Evolutionary conservation across 1,284 basidiomycete genomes (phyloP).

Genomic region (Xerocomus cyaneibrunnescens): DNA sequence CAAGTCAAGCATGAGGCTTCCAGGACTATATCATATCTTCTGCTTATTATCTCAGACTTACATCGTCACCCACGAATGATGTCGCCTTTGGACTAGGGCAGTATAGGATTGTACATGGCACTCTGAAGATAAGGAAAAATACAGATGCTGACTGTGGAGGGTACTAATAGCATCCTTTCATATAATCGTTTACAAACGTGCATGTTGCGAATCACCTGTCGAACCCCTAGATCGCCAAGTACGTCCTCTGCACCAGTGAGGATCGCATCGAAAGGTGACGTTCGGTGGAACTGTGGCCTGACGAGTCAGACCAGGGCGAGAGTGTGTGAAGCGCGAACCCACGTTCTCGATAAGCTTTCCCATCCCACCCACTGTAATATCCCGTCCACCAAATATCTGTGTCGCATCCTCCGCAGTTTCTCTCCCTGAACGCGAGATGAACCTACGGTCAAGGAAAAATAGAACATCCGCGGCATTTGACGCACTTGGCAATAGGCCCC

Average conservation of each 20-base stretch:
- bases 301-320: background rate
- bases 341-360: conserved; percentile 64
- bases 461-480: conserved; percentile 8
- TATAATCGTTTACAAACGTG: conserved; percentile 40
- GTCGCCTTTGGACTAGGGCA: background rate
- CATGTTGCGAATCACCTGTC: conserved; percentile 69
- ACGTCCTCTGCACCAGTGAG: conserved; percentile 68
- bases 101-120: conserved; percentile 9
- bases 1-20: background rate
- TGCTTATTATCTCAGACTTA: conserved; percentile 8
- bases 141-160: background rate
- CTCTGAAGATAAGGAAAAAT: background rate
- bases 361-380: conserved; percentile 63
- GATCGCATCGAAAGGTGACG: conserved; percentile 44
- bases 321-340: conserved; percentile 17
- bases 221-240: conserved; percentile 61
- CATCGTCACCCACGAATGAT: background rate
- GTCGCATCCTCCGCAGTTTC: conserved; percentile 73
- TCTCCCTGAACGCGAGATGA: conserved; percentile 62
- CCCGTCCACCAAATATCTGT: conserved; percentile 63
- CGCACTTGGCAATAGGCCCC: conserved; percentile 71
- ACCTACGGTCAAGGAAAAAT: conserved; percentile 41
- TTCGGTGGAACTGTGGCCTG: conserved; percentile 38
- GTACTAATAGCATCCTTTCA: background rate
- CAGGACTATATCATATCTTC: conserved; percentile 11